A percentile compares a stretch with the other conserved stretches of the same genome.
phyloP scores from a whole-genome alignment of 2,329 filamentous ascomycete genomes.

The Pseudocercospora macadamiae region DNA sequence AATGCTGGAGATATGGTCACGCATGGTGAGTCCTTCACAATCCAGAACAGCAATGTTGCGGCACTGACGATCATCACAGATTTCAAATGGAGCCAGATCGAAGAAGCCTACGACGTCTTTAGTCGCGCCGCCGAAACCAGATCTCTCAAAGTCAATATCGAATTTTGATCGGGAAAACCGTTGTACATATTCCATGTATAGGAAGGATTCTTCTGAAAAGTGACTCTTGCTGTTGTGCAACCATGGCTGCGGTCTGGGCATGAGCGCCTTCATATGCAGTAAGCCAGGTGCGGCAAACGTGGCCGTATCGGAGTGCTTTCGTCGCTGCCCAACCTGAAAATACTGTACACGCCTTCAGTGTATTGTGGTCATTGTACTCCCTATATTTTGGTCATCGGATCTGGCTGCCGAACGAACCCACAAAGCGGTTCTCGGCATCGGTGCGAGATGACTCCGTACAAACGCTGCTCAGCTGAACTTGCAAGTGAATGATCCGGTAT shows the following conservation, averaged over 20 bases:
- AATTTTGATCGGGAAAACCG: conserved; percentile 17
- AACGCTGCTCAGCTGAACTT: neutral
- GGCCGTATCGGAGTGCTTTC: no score
- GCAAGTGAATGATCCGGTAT: neutral
- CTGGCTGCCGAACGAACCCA: no score
- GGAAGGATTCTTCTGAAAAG: no score
- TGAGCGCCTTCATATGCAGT: no score
- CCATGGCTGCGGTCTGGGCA: no score
- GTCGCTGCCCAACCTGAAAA: no score
- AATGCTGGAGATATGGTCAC: conserved; percentile 31
- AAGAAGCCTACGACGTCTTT: conserved; percentile 34
- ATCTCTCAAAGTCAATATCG: conserved; percentile 33
- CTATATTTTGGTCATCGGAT: no score
- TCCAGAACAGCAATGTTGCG: neutral
- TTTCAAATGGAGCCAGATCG: conserved; percentile 33
- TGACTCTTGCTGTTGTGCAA: no score
- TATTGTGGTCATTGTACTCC: no score
- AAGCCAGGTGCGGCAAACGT: no score
- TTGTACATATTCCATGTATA: neutral
- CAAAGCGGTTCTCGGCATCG: neutral
- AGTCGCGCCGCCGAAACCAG: conserved; percentile 31
- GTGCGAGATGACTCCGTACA: neutral
- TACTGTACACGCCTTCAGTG: no score
- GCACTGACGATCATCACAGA: conserved; percentile 10
- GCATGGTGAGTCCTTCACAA: conserved; percentile 22